Percentiles rank a stretch among this genome's conserved stretches.
Conservation (phyloP, 2,329 filamentous ascomycete genomes). For the Cladobotryum mycophilum region DNA sequence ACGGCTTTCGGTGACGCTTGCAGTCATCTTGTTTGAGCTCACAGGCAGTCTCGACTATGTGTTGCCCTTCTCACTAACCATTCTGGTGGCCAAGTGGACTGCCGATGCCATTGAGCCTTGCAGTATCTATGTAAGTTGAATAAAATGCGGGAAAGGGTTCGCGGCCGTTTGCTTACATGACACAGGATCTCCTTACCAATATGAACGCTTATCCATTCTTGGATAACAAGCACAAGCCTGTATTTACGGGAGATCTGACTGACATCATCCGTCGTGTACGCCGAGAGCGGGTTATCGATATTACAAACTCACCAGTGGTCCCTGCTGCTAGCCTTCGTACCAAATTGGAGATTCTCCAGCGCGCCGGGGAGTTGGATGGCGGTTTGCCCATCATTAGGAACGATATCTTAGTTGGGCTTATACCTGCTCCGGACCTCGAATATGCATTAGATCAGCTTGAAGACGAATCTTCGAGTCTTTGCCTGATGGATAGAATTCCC, state of each 20-base stretch:
- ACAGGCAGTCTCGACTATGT: constrained; percentile 95
- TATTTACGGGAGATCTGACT: constrained; percentile 81
- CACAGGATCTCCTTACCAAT: constrained; percentile 78
- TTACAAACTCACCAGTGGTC: constrained; percentile 74
- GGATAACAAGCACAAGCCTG: constrained; percentile 89
- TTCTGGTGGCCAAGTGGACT: constrained; percentile 96
- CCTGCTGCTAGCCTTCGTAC: constrained; percentile 67
- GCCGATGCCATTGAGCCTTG: constrained; percentile 90
- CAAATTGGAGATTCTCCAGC: constrained; percentile 77
- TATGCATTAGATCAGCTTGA: constrained; percentile 81
- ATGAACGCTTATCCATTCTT: constrained; percentile 98
- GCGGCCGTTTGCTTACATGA: constrained; percentile 12
- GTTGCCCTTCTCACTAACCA: constrained; percentile 84
- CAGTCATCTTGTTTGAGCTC: constrained; percentile 91
- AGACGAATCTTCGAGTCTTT: constrained; percentile 66
- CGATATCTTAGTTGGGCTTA: constrained; percentile 76
- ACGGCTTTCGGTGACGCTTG: constrained; percentile 83
- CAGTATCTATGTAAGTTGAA: constrained; percentile 71
- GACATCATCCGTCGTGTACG: constrained; percentile 77
- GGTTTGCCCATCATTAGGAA: constrained; percentile 81
- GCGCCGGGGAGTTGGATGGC: constrained; percentile 83
- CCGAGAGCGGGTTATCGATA: constrained; percentile 77
- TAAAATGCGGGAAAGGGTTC: background rate
- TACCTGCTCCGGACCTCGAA: constrained; percentile 89
- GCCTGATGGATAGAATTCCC: constrained; percentile 70